These are phyloP conservation scores for Aureobasidium sp. DNA, from an alignment of 2,329 filamentous ascomycete genomes.

Conservation along the genomic window DNA sequence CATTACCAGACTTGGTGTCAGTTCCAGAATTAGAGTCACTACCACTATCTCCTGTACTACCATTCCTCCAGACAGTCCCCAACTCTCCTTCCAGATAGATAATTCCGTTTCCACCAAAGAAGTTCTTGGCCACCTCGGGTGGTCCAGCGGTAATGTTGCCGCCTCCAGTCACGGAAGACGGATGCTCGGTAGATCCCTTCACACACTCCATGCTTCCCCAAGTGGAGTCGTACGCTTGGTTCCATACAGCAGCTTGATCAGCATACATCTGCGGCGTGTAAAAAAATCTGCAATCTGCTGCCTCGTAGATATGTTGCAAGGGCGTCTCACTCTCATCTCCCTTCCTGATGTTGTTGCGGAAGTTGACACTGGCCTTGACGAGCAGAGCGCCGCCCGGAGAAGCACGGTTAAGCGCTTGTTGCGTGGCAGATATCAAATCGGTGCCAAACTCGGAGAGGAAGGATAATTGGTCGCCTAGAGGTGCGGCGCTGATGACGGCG, in stretches of 20 bases:
- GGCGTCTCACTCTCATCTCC: constrained; percentile 32
- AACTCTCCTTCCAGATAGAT: neutral
- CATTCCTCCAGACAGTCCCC: neutral
- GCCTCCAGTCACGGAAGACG: constrained; percentile 10
- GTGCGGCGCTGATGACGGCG: constrained; percentile 19
- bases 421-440: neutral
- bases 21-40: neutral
- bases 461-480: neutral
- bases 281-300: constrained; percentile 45
- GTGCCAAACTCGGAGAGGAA: constrained; percentile 1
- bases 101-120: neutral
- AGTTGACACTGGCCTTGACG: constrained; percentile 21
- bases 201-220: constrained; percentile 22
- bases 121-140: neutral
- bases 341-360: constrained; percentile 24
- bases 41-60: neutral
- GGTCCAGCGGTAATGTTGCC: neutral
- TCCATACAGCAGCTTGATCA: constrained; percentile 43
- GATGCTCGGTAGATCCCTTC: constrained; percentile 19
- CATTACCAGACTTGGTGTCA: neutral
- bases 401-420: neutral
- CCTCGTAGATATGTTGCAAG: constrained; percentile 43
- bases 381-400: neutral
- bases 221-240: constrained; percentile 29
- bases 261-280: constrained; percentile 44